These are phyloP conservation scores for Clausena lansium DNA, from an alignment of 345 rosid species.

Conservation along the genomic window DNA sequence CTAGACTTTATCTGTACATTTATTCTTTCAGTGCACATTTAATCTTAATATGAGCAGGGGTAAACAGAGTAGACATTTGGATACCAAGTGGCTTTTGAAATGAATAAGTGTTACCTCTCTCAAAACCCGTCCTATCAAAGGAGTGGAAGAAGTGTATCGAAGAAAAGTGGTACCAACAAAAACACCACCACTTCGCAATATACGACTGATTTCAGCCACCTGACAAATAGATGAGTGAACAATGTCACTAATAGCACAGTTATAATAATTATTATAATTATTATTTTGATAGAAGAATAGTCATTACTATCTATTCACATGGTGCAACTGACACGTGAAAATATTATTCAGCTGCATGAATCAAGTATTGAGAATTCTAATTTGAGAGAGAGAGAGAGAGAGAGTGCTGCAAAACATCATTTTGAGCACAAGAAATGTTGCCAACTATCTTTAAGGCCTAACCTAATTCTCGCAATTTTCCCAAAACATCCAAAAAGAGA, in stretches of 20 bases:
- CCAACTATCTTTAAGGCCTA: not conserved
- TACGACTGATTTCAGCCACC: conserved; percentile 90
- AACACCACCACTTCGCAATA: conserved; percentile 78
- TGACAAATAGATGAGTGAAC: conserved; percentile 22
- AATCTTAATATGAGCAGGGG: not conserved
- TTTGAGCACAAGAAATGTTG: not conserved
- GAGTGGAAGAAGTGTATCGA: conserved; percentile 56
- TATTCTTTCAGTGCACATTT: not conserved
- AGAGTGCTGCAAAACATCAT: not conserved
- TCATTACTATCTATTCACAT: not conserved
- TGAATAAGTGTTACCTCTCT: conserved; percentile 49
- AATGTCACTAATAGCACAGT: not conserved
- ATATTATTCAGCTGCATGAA: not conserved
- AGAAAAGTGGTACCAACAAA: conserved; percentile 93
- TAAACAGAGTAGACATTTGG: not conserved
- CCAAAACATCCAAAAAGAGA: not conserved
- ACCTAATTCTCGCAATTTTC: not conserved
- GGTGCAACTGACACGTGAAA: not conserved
- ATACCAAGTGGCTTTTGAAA: not conserved
- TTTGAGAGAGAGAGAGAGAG: not conserved
- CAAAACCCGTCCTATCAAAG: conserved; percentile 47
- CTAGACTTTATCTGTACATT: not conserved
- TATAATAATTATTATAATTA: not conserved
- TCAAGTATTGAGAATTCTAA: not conserved
- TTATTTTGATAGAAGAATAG: no score